A percentile compares a stretch with the other conserved stretches of the same genome.
Evolutionary conservation across 225 moss, liverwort and hornwort genomes (phyloP).

Genomic region (Sphagnum tenellum): DNA sequence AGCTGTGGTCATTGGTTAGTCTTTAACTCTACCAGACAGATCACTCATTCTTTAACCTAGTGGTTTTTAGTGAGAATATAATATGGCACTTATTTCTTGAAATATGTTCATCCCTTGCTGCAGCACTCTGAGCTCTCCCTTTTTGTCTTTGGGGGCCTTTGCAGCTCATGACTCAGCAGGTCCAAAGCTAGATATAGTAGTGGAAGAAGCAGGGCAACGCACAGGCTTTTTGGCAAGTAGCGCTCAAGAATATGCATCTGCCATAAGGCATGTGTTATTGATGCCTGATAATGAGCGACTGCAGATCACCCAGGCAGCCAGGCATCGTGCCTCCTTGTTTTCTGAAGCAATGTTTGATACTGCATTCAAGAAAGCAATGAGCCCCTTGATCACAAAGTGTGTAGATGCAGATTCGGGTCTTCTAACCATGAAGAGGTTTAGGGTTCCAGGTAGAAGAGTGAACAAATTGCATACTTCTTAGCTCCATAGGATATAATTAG

Average conservation of each 20-base stretch:
- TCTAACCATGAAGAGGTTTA: no score
- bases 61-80: no score
- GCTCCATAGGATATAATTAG: no score
- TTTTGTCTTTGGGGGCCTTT: neutral
- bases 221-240: constrained; percentile 72
- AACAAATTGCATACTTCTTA: no score
- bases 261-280: constrained; percentile 54
- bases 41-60: no score
- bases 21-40: no score
- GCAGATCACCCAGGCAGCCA: constrained; percentile 58
- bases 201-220: constrained; percentile 48
- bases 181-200: constrained; percentile 77
- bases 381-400: constrained; percentile 13
- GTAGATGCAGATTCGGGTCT: no score
- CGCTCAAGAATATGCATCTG: constrained; percentile 60
- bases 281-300: constrained; percentile 46
- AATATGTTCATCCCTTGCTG: no score
- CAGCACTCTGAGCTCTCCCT: no score
- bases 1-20: constrained; percentile 78
- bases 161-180: constrained; percentile 89
- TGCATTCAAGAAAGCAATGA: constrained; percentile 65
- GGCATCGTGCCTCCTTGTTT: constrained; percentile 64
- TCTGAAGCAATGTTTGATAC: constrained; percentile 66
- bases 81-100: no score
- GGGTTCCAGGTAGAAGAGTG: no score